phyloP scores from a whole-genome alignment of 192 early-diverging fungal species.

The Coemansia sp. region DNA sequence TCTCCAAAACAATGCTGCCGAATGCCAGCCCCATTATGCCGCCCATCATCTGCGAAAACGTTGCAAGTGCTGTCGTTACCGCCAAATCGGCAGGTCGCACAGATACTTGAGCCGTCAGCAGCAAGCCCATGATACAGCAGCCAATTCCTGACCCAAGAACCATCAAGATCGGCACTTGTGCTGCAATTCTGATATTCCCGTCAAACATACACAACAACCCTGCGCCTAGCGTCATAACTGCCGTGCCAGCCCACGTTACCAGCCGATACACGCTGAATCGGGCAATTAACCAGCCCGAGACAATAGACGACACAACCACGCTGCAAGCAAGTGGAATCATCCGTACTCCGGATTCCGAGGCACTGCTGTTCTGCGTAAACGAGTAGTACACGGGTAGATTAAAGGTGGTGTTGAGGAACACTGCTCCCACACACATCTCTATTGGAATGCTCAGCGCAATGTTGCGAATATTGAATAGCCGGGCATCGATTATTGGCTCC shows the following conservation, averaged over 20 bases:
- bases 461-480: slow-evolving; percentile 64
- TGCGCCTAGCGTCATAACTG: slow-evolving; percentile 45
- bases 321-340: slow-evolving; percentile 50
- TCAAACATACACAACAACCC: slow-evolving; percentile 45
- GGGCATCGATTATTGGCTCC: slow-evolving; percentile 76
- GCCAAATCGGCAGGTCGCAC: slow-evolving; percentile 39
- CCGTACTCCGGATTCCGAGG: slow-evolving; percentile 43
- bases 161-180: slow-evolving; percentile 39
- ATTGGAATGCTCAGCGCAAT: slow-evolving; percentile 45
- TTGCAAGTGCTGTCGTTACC: slow-evolving; percentile 48
- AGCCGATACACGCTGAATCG: slow-evolving; percentile 41
- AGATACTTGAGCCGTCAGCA: slow-evolving; percentile 48
- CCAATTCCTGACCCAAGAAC: slow-evolving; percentile 53
- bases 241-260: slow-evolving; percentile 35
- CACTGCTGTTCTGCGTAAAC: slow-evolving; percentile 49
- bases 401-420: slow-evolving; percentile 52
- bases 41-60: slow-evolving; percentile 53
- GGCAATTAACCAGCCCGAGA: slow-evolving; percentile 50
- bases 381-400: slow-evolving; percentile 54
- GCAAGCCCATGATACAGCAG: slow-evolving; percentile 45
- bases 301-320: slow-evolving; percentile 36
- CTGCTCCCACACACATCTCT: slow-evolving; percentile 49
- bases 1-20: slow-evolving; percentile 48
- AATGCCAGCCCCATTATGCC: slow-evolving; percentile 53
- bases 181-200: slow-evolving; percentile 32